Evolutionary conservation across 345 rosid genomes (phyloP), one percentile per base, ranked within the genome.

Genomic region (Nasturtium officinale): DNA sequence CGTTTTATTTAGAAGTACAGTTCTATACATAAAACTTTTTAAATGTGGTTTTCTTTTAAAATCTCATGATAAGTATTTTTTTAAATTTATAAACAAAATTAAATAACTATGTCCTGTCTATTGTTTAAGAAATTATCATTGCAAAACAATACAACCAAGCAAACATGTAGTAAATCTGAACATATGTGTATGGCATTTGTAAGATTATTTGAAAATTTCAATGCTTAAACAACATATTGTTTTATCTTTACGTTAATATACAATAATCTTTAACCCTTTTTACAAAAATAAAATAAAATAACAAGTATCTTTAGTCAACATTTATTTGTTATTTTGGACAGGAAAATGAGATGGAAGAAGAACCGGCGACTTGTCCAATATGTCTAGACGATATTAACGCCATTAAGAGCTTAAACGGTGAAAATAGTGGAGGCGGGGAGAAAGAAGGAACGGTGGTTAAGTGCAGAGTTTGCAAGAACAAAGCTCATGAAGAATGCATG

Each of bases 401-500:
- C 18, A 60, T 2, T 3, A 54, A 76, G 43, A 18, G 2, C 20
- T 1, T 18, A 33, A 52, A 65, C 28, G 21, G 35, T 16, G 64
- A 57, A 42, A 10, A 28, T 18, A 48, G 2, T 28, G 59, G 17
- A 12, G 13, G 28, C 26, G 53, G 12, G 47, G 82, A 69, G 76
- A 77, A 35, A 61, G 75, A 76, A 32, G 70, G 30, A 20, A 79
- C 75, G 54, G 78, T 81, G 80, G 85, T 81, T 68, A 84, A 84
- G 3, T 94, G 97, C 25, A 60, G 66, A 54, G 87, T 87, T 6
- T 94, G 98, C 65, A 77, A 82, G 77, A 94, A 94, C 67, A 60
- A 76, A 59, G 80, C 91, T 6, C 98, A 91, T 62, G 91, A 89
- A 77, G 90, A 91, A 62, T 94, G 98, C 80, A 76, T 87, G 81